Evolutionary conservation across 108 stramenopile genomes (phyloP).

Genomic region (Pseudonitzschia multiseries): DNA sequence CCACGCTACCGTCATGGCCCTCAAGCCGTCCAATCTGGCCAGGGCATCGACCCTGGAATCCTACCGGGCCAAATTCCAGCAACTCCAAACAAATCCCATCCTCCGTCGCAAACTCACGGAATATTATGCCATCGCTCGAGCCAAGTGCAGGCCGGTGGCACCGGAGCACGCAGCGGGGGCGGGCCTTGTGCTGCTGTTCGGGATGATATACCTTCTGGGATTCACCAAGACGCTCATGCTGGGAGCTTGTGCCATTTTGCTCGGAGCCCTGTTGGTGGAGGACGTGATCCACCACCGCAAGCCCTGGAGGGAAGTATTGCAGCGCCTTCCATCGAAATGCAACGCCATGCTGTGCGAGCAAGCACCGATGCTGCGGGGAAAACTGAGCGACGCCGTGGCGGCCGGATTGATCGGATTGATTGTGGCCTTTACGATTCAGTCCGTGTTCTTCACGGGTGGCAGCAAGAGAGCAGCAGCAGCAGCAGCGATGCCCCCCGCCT

Average conservation of each 20-base stretch:
- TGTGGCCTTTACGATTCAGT: slow-evolving; percentile 20
- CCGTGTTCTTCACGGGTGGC: slow-evolving; percentile 1
- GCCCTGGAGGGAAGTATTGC: background rate
- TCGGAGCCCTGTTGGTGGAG: background rate
- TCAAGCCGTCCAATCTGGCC: slow-evolving; percentile 50
- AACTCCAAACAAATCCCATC: slow-evolving; percentile 41
- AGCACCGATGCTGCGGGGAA: slow-evolving; percentile 29
- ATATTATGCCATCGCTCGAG: slow-evolving; percentile 7
- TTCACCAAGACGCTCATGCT: slow-evolving; percentile 45
- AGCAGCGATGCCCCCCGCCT: background rate
- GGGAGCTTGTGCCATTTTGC: slow-evolving; percentile 23
- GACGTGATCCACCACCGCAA: background rate
- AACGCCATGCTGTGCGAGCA: slow-evolving; percentile 24
- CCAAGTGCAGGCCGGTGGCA: slow-evolving; percentile 18
- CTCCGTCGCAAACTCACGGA: slow-evolving; percentile 32
- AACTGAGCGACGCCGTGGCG: slow-evolving; percentile 25
- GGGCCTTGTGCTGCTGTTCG: slow-evolving; percentile 13
- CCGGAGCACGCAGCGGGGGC: slow-evolving; percentile 31
- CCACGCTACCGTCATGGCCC: slow-evolving; percentile 32
- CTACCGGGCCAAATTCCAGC: slow-evolving; percentile 36
- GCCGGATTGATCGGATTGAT: slow-evolving; percentile 25
- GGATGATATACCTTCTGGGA: slow-evolving; percentile 37
- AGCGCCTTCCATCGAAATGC: slow-evolving; percentile 33
- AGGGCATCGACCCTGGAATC: slow-evolving; percentile 47
- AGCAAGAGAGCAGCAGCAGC: background rate